A percentile compares a stretch with the other conserved stretches of the same genome.
phyloP scores from a whole-genome alignment of 1,284 basidiomycete species.

The Ganoderma meredithae region DNA sequence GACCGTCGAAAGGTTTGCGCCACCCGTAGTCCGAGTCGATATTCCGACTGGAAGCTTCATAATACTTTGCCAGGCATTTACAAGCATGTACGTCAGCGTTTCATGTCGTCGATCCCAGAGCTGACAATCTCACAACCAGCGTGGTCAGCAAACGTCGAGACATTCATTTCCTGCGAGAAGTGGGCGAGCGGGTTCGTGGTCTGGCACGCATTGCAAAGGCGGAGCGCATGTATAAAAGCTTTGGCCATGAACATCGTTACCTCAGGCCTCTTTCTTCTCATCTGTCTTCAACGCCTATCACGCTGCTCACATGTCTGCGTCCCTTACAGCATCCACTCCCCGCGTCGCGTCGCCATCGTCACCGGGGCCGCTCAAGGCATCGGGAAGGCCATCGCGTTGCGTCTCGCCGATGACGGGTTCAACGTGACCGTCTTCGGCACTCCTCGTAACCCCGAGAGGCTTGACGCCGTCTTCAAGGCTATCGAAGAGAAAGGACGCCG shows the following conservation, averaged over 20 bases:
- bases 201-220: too few species aligned
- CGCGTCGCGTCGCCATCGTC: slow-evolving; percentile 43
- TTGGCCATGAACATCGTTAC: too few species aligned
- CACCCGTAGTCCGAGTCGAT: not conserved
- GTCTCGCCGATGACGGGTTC: slow-evolving; percentile 51
- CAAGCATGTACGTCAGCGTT: not conserved
- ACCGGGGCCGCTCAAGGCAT: slow-evolving; percentile 51
- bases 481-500: slow-evolving; percentile 41
- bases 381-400: slow-evolving; percentile 48
- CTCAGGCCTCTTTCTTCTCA: not conserved
- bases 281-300: not conserved
- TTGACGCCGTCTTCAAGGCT: slow-evolving; percentile 41
- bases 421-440: slow-evolving; percentile 49
- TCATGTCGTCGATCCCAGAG: not conserved
- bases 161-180: too few species aligned
- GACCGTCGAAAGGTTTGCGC: not conserved
- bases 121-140: not conserved
- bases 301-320: not conserved
- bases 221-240: too few species aligned
- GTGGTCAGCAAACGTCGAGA: not conserved
- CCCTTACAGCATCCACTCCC: not conserved
- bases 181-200: too few species aligned
- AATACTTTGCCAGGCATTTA: not conserved
- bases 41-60: not conserved
- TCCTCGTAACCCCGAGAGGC: slow-evolving; percentile 34